Conservation (phyloP, 305 asterid genomes). For the Solanum hybrid region DNA sequence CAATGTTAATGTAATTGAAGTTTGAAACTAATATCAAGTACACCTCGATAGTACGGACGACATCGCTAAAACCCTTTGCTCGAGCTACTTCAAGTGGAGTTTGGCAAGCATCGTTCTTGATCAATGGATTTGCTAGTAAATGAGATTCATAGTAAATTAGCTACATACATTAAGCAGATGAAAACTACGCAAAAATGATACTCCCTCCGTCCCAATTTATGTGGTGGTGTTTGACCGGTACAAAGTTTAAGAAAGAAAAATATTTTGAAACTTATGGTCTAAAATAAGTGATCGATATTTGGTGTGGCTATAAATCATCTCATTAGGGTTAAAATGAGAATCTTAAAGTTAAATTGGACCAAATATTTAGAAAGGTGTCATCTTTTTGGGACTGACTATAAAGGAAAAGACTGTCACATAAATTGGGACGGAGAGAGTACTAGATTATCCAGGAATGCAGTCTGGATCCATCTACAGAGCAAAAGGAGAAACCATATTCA, state of each 20-base stretch:
- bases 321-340: neutral
- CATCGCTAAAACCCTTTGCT: neutral
- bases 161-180: neutral
- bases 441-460: neutral
- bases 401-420: neutral
- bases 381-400: neutral
- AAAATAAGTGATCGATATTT: neutral
- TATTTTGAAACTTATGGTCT: neutral
- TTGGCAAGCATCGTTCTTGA: slow-evolving; percentile 6
- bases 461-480: neutral
- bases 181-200: neutral
- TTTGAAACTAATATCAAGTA: neutral
- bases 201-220: neutral
- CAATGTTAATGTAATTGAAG: neutral
- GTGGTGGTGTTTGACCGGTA: neutral
- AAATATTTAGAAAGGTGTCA: neutral
- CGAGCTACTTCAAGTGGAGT: slow-evolving; percentile 8
- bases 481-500: neutral
- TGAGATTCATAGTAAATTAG: neutral
- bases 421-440: neutral
- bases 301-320: neutral
- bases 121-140: neutral
- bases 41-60: slow-evolving; percentile 12
- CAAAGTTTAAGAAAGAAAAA: neutral
- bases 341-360: neutral